Percentiles rank a stretch among this genome's conserved stretches.
phyloP scores from a whole-genome alignment of 495 filamentous ascomycete genomes.

The Haplographium delicatum region DNA sequence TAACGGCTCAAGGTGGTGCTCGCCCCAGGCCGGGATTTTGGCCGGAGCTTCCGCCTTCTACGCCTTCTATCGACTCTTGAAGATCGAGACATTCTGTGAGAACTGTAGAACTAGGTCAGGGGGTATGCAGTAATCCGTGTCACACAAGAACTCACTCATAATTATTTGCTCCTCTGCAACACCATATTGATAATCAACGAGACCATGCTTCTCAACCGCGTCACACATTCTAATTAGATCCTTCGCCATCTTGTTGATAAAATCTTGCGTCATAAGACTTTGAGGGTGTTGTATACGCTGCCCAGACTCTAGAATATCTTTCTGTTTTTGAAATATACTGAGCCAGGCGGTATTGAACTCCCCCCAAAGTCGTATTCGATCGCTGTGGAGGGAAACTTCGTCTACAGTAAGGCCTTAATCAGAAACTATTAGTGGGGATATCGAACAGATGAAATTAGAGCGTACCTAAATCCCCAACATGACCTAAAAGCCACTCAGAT shows the following conservation, averaged over 20 bases:
- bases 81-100: slow-evolving; percentile 63
- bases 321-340: slow-evolving; percentile 77
- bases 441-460: slow-evolving; percentile 27
- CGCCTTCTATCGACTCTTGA: slow-evolving; percentile 34
- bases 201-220: slow-evolving; percentile 75
- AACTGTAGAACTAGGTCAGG: slow-evolving; percentile 50
- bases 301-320: slow-evolving; percentile 64
- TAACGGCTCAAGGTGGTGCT: slow-evolving; percentile 12
- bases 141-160: slow-evolving; percentile 50
- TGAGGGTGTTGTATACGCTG: slow-evolving; percentile 55
- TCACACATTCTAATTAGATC: slow-evolving; percentile 81
- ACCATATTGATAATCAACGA: slow-evolving; percentile 96
- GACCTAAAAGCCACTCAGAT: slow-evolving; percentile 79
- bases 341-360: slow-evolving; percentile 97
- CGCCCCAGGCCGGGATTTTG: slow-evolving; percentile 5
- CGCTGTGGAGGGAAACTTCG: slow-evolving; percentile 61
- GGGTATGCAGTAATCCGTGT: too few species aligned
- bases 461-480: slow-evolving; percentile 82
- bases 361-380: slow-evolving; percentile 80
- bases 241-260: slow-evolving; percentile 72
- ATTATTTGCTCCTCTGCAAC: slow-evolving; percentile 95
- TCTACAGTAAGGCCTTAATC: slow-evolving; percentile 49
- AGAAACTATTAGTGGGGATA: slow-evolving; percentile 21
- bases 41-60: background rate
- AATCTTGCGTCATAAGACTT: slow-evolving; percentile 60